A percentile compares a stretch with the other conserved stretches of the same genome.
These are phyloP conservation scores for Ophiostoma himal-ulmi DNA, from an alignment of 2,329 filamentous ascomycete genomes.

Conservation along the genomic window DNA sequence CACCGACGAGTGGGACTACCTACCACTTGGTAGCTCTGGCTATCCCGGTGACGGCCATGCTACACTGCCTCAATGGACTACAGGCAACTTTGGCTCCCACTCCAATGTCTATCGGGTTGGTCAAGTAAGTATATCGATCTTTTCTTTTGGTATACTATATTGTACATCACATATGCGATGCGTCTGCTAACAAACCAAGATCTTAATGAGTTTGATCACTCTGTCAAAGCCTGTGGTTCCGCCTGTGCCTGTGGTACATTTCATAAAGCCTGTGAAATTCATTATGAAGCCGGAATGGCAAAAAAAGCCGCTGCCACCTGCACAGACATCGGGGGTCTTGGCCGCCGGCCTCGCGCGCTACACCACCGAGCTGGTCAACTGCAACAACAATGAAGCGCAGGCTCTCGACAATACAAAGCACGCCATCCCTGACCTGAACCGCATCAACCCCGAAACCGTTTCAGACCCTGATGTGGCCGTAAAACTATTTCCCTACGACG, in stretches of 20 bases:
- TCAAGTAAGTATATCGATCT: conserved; percentile 6
- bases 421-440: not conserved
- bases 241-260: conserved; percentile 15
- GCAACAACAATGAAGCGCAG: not conserved
- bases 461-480: not conserved
- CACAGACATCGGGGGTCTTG: not conserved
- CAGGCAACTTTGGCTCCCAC: conserved; percentile 11
- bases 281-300: not conserved
- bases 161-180: not conserved
- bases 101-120: conserved; percentile 22
- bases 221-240: not conserved
- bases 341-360: not conserved
- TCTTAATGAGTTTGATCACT: conserved; percentile 9
- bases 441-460: not conserved
- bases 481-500: conserved; percentile 4
- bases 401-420: not conserved
- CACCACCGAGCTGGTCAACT: not conserved
- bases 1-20: conserved; percentile 23
- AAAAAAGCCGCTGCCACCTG: not conserved
- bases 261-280: not conserved
- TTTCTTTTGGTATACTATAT: not conserved
- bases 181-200: not conserved
- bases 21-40: not conserved
- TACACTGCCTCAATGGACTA: conserved; percentile 9
- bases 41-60: not conserved